Conservation (phyloP, 2,329 filamentous ascomycete genomes). For the Xylariaceae sp. region DNA sequence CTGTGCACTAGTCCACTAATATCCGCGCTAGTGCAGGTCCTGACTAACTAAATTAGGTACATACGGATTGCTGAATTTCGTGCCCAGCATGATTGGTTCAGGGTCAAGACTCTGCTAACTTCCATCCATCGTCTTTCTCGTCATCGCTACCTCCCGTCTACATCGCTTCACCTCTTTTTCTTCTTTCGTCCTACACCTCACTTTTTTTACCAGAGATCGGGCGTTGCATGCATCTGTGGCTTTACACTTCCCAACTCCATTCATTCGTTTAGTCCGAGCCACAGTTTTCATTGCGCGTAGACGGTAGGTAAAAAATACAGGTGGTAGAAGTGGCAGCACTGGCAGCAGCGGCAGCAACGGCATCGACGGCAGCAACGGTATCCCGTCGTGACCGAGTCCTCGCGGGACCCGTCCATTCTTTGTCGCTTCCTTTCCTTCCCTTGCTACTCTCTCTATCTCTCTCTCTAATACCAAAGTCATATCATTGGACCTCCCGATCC, state of each 20-base stretch:
- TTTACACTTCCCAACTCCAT: conserved; percentile 11
- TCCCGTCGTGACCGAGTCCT: background rate
- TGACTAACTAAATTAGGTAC: background rate
- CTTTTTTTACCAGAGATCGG: background rate
- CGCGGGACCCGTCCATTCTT: background rate
- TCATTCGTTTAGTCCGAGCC: conserved; percentile 7
- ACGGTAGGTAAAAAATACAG: background rate
- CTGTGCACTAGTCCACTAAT: background rate
- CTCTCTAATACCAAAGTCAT: background rate
- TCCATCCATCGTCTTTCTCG: conserved; percentile 1
- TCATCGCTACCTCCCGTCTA: background rate
- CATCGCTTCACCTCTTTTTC: background rate
- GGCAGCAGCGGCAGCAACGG: background rate
- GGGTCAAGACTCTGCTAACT: background rate
- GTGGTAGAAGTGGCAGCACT: background rate
- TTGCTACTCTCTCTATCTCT: too few relatives aligned
- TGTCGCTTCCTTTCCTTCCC: background rate
- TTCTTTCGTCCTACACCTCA: conserved; percentile 9
- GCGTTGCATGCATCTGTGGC: conserved; percentile 10
- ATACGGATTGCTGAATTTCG: background rate
- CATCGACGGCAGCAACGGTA: background rate
- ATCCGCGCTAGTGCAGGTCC: background rate
- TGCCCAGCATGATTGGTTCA: background rate
- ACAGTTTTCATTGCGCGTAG: conserved; percentile 1
- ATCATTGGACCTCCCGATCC: conserved; percentile 2